These are phyloP conservation scores for Eimeria brunetti DNA, from an alignment of 169 alveolate genomes.

Conservation along the genomic window DNA sequence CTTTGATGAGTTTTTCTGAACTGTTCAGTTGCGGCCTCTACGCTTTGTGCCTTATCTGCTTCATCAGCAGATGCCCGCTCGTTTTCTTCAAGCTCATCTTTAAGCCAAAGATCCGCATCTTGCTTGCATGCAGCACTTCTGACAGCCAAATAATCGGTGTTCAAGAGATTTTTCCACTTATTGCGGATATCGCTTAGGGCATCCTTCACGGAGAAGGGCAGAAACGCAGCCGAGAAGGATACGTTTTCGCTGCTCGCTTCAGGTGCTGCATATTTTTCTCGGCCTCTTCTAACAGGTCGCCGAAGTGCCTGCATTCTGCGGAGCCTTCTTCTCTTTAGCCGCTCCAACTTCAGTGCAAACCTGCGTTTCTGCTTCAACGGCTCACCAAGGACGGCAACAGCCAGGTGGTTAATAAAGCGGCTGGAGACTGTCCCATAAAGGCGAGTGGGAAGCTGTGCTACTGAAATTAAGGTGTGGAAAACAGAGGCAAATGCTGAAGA, in stretches of 20 bases:
- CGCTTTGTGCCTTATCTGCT: background rate
- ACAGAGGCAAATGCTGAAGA: constrained; percentile 2
- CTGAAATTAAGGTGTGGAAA: constrained; percentile 30
- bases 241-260: background rate
- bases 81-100: constrained; percentile 20
- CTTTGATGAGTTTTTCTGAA: background rate
- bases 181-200: constrained; percentile 1
- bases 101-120: constrained; percentile 57
- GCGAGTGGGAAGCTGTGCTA: constrained; percentile 58
- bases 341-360: background rate
- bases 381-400: constrained; percentile 19
- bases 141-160: constrained; percentile 21
- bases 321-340: background rate
- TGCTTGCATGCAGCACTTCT: constrained; percentile 55
- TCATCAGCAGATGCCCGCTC: background rate
- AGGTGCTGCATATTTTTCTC: background rate
- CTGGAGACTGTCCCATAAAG: constrained; percentile 2
- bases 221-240: constrained; percentile 17
- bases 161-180: constrained; percentile 21
- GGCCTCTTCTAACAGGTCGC: background rate
- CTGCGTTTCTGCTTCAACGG: background rate
- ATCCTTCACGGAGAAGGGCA: constrained; percentile 40
- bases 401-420: constrained; percentile 19
- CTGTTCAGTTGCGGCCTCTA: background rate
- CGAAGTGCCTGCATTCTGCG: background rate